Conservation (phyloP, 73 alveolate genomes). For the Blepharisma japonicum region DNA sequence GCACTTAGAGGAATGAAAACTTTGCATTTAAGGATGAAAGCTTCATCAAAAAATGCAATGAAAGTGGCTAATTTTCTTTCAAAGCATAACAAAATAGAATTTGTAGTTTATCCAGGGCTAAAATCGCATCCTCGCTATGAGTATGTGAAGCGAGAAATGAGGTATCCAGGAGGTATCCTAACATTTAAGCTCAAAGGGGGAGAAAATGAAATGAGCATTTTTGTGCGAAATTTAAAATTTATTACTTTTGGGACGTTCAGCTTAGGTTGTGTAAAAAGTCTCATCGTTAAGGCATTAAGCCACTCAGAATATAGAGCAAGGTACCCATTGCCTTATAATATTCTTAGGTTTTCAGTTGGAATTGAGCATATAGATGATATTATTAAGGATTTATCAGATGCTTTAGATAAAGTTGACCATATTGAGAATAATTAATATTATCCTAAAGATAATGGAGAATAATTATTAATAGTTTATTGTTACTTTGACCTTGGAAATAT, state of each 20-base stretch:
- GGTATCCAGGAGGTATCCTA: slow-evolving; percentile 67
- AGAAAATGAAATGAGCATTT: slow-evolving; percentile 48
- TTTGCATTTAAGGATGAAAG: slow-evolving; percentile 64
- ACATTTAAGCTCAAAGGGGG: slow-evolving; percentile 58
- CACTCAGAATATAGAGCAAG: slow-evolving; percentile 76
- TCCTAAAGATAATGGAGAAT: too few relatives aligned
- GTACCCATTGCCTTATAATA: slow-evolving; percentile 72
- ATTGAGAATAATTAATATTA: background rate
- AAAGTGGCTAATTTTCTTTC: slow-evolving; percentile 67
- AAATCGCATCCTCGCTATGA: slow-evolving; percentile 56
- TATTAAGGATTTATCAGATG: slow-evolving; percentile 78
- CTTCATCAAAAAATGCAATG: slow-evolving; percentile 57
- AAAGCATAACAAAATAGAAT: slow-evolving; percentile 58
- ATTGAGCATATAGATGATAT: slow-evolving; percentile 81
- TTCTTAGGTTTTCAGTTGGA: slow-evolving; percentile 84
- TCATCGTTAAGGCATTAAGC: slow-evolving; percentile 81
- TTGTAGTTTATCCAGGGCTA: slow-evolving; percentile 72
- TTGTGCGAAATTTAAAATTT: slow-evolving; percentile 57
- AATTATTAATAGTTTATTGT: too few relatives aligned
- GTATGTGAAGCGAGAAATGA: slow-evolving; percentile 55
- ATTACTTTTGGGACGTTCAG: slow-evolving; percentile 67
- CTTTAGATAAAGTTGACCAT: slow-evolving; percentile 32
- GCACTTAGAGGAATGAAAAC: slow-evolving; percentile 79
- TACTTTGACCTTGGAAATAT: too few relatives aligned
- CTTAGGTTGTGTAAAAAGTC: slow-evolving; percentile 74